Base-by-base conservation (phyloP, 768 basidiomycete species). In the Lactifluus hygrophoroides region DNA sequence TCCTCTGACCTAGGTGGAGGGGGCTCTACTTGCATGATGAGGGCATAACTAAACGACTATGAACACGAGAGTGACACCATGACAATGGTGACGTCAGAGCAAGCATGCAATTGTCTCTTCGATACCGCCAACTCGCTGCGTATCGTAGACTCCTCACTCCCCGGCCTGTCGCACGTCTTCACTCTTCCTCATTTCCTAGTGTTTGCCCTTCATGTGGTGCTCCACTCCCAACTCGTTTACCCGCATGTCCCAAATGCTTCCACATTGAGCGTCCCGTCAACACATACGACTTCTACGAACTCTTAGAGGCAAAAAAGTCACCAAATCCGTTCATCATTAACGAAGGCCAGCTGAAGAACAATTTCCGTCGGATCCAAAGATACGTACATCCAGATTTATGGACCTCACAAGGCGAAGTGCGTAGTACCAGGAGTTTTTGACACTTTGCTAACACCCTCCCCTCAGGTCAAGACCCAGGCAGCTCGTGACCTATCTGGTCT, bases 381-480 rank as follows among this genome's bases (percentile, higher is more conserved):
- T 73, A 81, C 21, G 84, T 90, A 51, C 94, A 97, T 74, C 94
- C 94, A 0, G 94, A 97, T 69, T 77, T 83, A 13, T 95, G 89
- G 86, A 79, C 83, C 34, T 79, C 82, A 30, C 78, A 80, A 66
- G 82, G 83, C 56, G 70, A 78, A 59, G 88, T 87, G 62, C 53
- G 71, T 21, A 13, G 30, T 30, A 6, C 5, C 25, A 44, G 11
- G 3, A 17, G 14, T 28, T 42, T 11, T 16, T 17, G 17, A 9
- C 21, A 8, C 30, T 54, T 53, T 46, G 17, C 23, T 56, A 21
- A 55, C 19, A 5, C n/a, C 23, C 10, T 34, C 10, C 38, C n/a
- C 45, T 54, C 16, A 86, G 85, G 73, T 75, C 56, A 78, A 81
- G 58, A 78, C 80, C 66, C 76, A 77, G 14, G 68, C 83, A 19